Evolutionary conservation across 75 land plant genomes (phyloP), one percentile per base, ranked within the genome.

Genomic region (Pinus albicaulis): DNA sequence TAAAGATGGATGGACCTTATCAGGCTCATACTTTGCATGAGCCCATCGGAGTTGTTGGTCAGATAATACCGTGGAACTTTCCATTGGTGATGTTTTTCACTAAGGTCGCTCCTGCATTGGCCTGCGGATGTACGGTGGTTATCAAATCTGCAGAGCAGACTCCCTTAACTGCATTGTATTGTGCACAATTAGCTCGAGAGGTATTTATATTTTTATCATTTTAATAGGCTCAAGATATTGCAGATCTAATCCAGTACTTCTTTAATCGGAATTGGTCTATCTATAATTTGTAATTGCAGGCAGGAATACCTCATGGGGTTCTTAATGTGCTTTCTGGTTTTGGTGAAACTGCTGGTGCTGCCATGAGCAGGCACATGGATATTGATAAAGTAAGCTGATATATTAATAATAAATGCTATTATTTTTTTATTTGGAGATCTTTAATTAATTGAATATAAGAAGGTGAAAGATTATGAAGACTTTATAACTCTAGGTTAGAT

Each of bases 101-200:
- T 78, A 93, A 92, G 71, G 82, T 90, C 76, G 83, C 84, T 55
- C 95, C 97, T 28, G 94, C 97, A 19, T 79, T 94, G 59, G 97
- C 94, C 20, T 84, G 90, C 56, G 97, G 97, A 5, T 87, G 89
- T 83, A 88, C 92, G 34, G 68, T 92, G 31, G 86, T 94, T 24
- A 59, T 94, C 17, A 94, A 94, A 74, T 88, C 97, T 13, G 97
- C 97, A 5, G 97, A 94, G 80, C 94, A 94, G 82, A 94, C 92
- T 17, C 97, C 97, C 0, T 69, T 94, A 26, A 86, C 90, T n/a
- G 97, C 97, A 12, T 81, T 91, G 38, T 89, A 74, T 74, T 80
- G 75, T 65, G 93, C 92, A 4, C 86, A 87, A 59, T 81, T 93
- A 17, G 89, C 89, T 25, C 91, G 88, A 53, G 64, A 81, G 90